These are phyloP conservation scores for Spirogloea muscicola DNA, from an alignment of 139 green algal genomes.

Conservation along the genomic window DNA sequence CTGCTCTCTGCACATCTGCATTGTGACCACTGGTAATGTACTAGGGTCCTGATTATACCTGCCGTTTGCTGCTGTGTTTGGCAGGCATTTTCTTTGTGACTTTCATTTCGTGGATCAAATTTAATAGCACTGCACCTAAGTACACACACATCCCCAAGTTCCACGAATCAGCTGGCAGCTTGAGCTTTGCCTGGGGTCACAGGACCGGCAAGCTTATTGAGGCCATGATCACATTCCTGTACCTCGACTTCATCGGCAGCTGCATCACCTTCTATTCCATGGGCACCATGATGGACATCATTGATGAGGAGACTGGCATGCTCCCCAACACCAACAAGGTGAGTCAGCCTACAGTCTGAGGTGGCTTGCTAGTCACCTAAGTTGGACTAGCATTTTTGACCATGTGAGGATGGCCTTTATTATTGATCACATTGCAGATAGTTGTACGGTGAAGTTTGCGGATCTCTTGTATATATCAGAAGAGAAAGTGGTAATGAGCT, in stretches of 20 bases:
- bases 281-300: slow-evolving; percentile 49
- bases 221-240: slow-evolving; percentile 72
- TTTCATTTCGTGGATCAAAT: slow-evolving; percentile 59
- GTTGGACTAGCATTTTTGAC: too few relatives aligned
- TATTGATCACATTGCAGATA: too few relatives aligned
- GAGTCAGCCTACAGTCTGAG: too few relatives aligned
- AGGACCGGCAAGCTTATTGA: slow-evolving; percentile 46
- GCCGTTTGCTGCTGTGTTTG: slow-evolving; percentile 8
- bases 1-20: too few relatives aligned
- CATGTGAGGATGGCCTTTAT: too few relatives aligned
- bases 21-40: too few relatives aligned
- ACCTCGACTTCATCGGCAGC: slow-evolving; percentile 76
- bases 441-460: too few relatives aligned
- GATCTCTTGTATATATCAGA: too few relatives aligned
- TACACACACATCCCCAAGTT: not conserved
- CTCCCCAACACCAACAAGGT: slow-evolving; percentile 27
- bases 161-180: slow-evolving; percentile 42
- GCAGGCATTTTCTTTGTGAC: slow-evolving; percentile 61
- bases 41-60: not conserved
- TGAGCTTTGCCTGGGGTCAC: slow-evolving; percentile 57
- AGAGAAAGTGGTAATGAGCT: too few relatives aligned
- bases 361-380: too few relatives aligned
- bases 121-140: slow-evolving; percentile 47
- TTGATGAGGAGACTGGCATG: slow-evolving; percentile 34
- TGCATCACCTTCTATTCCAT: slow-evolving; percentile 54